Evolutionary conservation across 2,329 filamentous ascomycete genomes (phyloP), one percentile per base, ranked within the genome.

Genomic region (Didymella glomerata): DNA sequence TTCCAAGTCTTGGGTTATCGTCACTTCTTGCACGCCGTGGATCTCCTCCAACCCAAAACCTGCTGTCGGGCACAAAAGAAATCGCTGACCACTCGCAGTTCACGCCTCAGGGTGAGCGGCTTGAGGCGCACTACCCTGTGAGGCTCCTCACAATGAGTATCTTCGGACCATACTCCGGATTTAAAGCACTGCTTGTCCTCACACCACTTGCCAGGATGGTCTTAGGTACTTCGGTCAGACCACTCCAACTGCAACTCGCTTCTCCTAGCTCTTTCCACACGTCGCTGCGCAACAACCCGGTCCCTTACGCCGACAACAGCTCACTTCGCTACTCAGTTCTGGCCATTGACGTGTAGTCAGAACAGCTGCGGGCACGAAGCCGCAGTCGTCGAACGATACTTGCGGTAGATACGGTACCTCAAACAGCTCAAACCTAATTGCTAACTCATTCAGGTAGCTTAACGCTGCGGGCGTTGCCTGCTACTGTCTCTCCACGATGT

Each of bases 101-200:
- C 16, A 34, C 28, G 42, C 47, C 24, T 30, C 36, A 48, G 9
- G n/a, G 27, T n/a, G 41, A 18, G 30, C 25, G 40, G 42, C 34
- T 50, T 49, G 18, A 27, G 38, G 28, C 32, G 44, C 36, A 14
- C 30, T 50, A 27, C 47, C n/a, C 25, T 30, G 8, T 25, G n/a
- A 30, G 16, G 22, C 36, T 44, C 46, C 11, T 52, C 48, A 50
- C 27, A 32, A 44, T 47, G 42, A 44, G 20, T 45, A 11, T 42
- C 24, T 20, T 52, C 42, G 42, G 55, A 47, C 36, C 22, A 52
- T 48, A 27, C 28, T 48, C 50, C 48, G 47, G 42, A 36, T 44
- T 60, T 51, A 55, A 55, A 28, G 20, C 42, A 52, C 22, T 27
- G 42, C 44, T 24, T n/a, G 20, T 24, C 54, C 59, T 58, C 45